Percentiles rank a stretch among this genome's conserved stretches.
Conservation (phyloP, 1,284 basidiomycete species). For the Leccinum brunneo-olivaceum region DNA sequence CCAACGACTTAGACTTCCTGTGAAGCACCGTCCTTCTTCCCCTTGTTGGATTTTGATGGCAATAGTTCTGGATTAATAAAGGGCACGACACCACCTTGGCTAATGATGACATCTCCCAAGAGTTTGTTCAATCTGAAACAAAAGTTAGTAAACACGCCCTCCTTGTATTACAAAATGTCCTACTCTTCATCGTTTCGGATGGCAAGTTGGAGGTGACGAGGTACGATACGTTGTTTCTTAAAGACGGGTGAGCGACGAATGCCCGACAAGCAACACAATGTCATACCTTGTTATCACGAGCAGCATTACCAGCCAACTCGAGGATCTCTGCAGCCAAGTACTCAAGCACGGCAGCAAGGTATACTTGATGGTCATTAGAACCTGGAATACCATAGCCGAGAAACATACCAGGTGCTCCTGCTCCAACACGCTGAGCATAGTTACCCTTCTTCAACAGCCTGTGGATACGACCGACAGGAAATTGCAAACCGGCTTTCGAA, state of each 20-base stretch:
- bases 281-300: slow-evolving; percentile 55
- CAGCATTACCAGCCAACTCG: slow-evolving; percentile 82
- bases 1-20: slow-evolving; percentile 28
- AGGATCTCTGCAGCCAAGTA: slow-evolving; percentile 86
- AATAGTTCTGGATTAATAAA: slow-evolving; percentile 59
- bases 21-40: slow-evolving; percentile 42
- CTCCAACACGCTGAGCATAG: slow-evolving; percentile 68
- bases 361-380: slow-evolving; percentile 44
- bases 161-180: slow-evolving; percentile 13
- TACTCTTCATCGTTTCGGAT: slow-evolving; percentile 81
- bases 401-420: slow-evolving; percentile 63
- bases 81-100: slow-evolving; percentile 74
- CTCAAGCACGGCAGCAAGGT: slow-evolving; percentile 80
- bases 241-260: not conserved
- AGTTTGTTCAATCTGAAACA: slow-evolving; percentile 54
- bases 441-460: slow-evolving; percentile 77
- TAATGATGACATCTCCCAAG: slow-evolving; percentile 75
- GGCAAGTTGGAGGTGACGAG: slow-evolving; percentile 80
- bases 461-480: slow-evolving; percentile 87
- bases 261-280: not conserved
- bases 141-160: slow-evolving; percentile 1
- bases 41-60: slow-evolving; percentile 57
- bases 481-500: slow-evolving; percentile 73
- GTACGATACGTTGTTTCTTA: slow-evolving; percentile 72
- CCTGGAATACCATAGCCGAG: not conserved